These are phyloP conservation scores for Butyriboletus loyo DNA, from an alignment of 768 basidiomycete species.

Conservation along the genomic window DNA sequence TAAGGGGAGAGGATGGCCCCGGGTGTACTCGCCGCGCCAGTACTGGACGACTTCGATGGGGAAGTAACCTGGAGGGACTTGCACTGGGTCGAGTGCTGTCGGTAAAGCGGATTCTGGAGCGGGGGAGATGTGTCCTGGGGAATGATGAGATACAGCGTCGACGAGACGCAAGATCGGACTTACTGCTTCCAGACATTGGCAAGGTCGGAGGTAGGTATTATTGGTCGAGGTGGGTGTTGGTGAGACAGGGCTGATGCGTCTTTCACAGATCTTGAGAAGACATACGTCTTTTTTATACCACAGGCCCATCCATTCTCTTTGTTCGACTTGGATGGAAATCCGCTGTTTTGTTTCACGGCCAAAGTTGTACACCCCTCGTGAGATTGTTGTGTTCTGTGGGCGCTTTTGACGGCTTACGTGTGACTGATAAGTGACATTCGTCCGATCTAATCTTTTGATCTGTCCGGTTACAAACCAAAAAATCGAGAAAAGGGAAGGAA, in stretches of 20 bases:
- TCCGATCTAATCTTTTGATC: too few relatives aligned
- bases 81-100: conserved; percentile 13
- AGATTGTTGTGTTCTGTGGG: background rate
- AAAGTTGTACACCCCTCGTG: background rate
- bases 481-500: too few relatives aligned
- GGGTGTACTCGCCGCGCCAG: conserved; percentile 25
- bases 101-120: background rate
- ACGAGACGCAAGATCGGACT: background rate
- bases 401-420: too few relatives aligned
- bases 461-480: too few relatives aligned
- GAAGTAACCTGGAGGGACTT: conserved; percentile 13
- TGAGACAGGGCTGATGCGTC: too few relatives aligned
- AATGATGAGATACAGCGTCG: background rate
- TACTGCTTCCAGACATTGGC: conserved; percentile 4
- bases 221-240: too few relatives aligned
- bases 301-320: background rate
- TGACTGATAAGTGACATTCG: too few relatives aligned
- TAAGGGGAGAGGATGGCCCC: conserved; percentile 14
- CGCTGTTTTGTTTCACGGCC: background rate
- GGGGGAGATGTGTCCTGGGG: background rate
- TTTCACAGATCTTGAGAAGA: background rate
- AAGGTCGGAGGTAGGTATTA: too few relatives aligned
- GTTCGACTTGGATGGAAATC: background rate
- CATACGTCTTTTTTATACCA: background rate
- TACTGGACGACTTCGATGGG: conserved; percentile 29